These are phyloP conservation scores for Daldinia sp. DNA, from an alignment of 2,329 filamentous ascomycete species.

Conservation along the genomic window DNA sequence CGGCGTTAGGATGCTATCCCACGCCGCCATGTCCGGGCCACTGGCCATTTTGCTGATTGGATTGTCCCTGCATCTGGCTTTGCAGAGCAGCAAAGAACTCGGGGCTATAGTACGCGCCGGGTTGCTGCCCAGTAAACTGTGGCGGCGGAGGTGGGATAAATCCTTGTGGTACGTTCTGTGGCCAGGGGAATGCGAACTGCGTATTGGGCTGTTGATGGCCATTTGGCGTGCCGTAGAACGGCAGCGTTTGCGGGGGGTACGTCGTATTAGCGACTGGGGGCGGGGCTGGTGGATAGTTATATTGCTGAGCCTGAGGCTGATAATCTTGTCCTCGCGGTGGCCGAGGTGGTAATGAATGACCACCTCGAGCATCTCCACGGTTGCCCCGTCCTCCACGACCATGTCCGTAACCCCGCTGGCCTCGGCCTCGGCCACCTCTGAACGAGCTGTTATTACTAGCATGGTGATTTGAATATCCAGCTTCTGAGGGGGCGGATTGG, in stretches of 20 bases:
- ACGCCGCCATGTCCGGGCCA: constrained; percentile 48
- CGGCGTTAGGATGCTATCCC: constrained; percentile 39
- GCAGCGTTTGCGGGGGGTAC: constrained; percentile 44
- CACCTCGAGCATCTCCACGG: constrained; percentile 58
- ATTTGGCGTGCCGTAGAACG: constrained; percentile 55
- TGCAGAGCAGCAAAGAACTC: constrained; percentile 66
- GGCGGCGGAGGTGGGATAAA: constrained; percentile 56
- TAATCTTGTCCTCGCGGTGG: constrained; percentile 49
- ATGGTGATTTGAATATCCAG: constrained; percentile 55
- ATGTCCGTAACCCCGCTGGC: constrained; percentile 53
- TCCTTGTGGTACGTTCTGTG: constrained; percentile 52
- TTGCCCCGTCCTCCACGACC: constrained; percentile 56
- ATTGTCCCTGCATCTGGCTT: constrained; percentile 55
- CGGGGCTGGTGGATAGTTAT: constrained; percentile 47
- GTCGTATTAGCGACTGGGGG: constrained; percentile 53
- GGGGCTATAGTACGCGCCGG: constrained; percentile 67
- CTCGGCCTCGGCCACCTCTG: constrained; percentile 61
- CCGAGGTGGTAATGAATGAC: constrained; percentile 57
- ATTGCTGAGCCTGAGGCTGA: constrained; percentile 54
- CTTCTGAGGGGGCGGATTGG: constrained; percentile 56
- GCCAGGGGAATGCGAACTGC: constrained; percentile 62
- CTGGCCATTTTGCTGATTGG: constrained; percentile 51
- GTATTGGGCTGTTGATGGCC: constrained; percentile 54
- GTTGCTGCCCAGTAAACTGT: constrained; percentile 55
- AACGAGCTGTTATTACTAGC: constrained; percentile 47